Evolutionary conservation across 2,329 filamentous ascomycete species (phyloP), one percentile per base, ranked within the genome.

Genomic region (Cadophora sp.): DNA sequence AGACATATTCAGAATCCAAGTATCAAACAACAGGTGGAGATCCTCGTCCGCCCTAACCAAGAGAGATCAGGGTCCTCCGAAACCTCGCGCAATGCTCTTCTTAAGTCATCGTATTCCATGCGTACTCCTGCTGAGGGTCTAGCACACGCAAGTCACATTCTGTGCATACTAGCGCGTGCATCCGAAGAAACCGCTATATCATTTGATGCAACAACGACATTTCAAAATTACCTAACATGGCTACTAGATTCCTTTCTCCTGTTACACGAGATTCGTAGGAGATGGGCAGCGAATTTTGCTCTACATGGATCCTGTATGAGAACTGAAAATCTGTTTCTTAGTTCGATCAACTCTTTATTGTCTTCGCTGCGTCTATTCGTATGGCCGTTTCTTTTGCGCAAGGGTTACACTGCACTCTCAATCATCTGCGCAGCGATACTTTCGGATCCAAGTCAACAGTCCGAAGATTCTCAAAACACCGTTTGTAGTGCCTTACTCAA

Each of bases 181-280:
- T 77, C 75, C 18, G 68, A 72, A 3, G 71, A 68, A 62, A 68
- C 73, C 55, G 67, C 70, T n/a, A 36, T 50, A 16, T 69, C 70
- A 13, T 72, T 69, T 63, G 70, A 75, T 69, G 68, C 74, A 59
- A 73, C 73, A n/a, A 68, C 72, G 11, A 71, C 72, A 48, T 76
- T 77, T 66, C 72, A 76, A 67, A 73, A 76, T 33, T 75, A 78
- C 53, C 27, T 77, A 8, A 70, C 70, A 13, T 78, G 76, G 77
- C 59, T 78, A 33, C 56, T 78, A 18, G 76, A 78, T 58, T 75
- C 74, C 1, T 72, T 77, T 56, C 47, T 73, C 56, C 24, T 59
- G 3, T 30, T 68, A 5, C 70, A 74, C 59, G 71, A 76, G 7
- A 41, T 75, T 18, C 64, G 71, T 24, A 73, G 72, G 36, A 68